Evolutionary conservation across 202 grass and related monocot genomes (phyloP), one percentile per base, ranked within the genome.

Genomic region (Eragrostis tef): DNA sequence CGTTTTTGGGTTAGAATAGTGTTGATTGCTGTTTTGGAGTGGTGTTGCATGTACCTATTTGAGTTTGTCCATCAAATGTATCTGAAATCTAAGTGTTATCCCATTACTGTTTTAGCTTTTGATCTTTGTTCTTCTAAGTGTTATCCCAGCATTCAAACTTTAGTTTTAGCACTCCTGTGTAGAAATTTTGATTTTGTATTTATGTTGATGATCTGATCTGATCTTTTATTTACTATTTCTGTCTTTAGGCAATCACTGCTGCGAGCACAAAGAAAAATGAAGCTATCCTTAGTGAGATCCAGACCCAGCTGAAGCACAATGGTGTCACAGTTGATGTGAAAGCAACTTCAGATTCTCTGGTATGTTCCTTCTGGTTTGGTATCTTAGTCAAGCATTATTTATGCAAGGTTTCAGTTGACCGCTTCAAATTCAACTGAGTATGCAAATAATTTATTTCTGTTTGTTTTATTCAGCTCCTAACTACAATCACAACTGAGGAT

Each of bases 321-420:
- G 89, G 80, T 75, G 57, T 90, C 22, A 91, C 67, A 53, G 5
- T 98, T 65, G 88, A 88, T 78, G 51, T 94, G 75, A 91, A 89
- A 90, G 86, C 86, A 81, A 89, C 84, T 80, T 87, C 88, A 61
- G 82, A 93, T 29, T 93, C 92, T 77, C 79, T 91, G 77, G 94
- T 85, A 83, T 74, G 75, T 75, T 64, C 49, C 29, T 72, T 53
- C 19, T 82, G 42, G 19, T 27, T 67, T 13, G 69, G 21, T 71
- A 14, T 53, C 64, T 71, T 39, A 60, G 17, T 58, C 58, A 64
- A 67, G 56, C 15, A 4, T 46, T 44, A 57, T 59, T 74, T 49
- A 71, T 66, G 63, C 39, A 54, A 9, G 49, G 73, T 24, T 19
- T 66, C 0, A 6, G 14, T 65, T 44, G 36, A 60, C 42, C 72